phyloP scores from a whole-genome alignment of 345 rosid genomes.

The Rubroshorea leprosula region DNA sequence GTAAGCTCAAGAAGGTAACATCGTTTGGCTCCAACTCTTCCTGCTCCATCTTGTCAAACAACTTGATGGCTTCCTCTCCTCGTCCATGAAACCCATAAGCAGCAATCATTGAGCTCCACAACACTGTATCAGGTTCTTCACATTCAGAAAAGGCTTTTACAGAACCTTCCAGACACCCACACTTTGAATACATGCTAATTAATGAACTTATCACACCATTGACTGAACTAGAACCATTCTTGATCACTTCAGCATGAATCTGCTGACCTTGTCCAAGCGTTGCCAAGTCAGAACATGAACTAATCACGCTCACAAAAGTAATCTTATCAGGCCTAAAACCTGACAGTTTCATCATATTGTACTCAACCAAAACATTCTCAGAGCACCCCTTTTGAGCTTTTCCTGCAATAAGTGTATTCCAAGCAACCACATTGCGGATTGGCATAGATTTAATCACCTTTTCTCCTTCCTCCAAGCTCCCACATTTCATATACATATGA shows the following conservation, averaged over 20 bases:
- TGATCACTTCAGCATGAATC: constrained; percentile 64
- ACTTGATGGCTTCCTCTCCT: constrained; percentile 48
- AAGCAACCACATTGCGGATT: constrained; percentile 42
- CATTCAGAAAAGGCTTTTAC: constrained; percentile 47
- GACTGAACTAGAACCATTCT: constrained; percentile 44
- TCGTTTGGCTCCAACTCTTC: constrained; percentile 40
- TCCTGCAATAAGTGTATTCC: constrained; percentile 70
- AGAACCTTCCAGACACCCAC: constrained; percentile 71
- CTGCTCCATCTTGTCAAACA: constrained; percentile 52
- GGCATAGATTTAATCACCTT: constrained; percentile 48
- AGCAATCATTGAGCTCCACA: constrained; percentile 78
- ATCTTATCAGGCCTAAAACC: constrained; percentile 56
- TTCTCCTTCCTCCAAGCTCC: constrained; percentile 55
- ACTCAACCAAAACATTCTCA: constrained; percentile 44
- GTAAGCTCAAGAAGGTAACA: constrained; percentile 60
- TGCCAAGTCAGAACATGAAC: constrained; percentile 70
- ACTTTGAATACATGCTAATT: constrained; percentile 68
- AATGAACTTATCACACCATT: constrained; percentile 51
- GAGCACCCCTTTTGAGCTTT: constrained; percentile 54
- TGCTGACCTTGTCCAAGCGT: constrained; percentile 71
- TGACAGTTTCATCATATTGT: constrained; percentile 50
- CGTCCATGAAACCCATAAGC: constrained; percentile 81
- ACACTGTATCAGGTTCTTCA: constrained; percentile 50
- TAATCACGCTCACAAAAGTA: constrained; percentile 59
- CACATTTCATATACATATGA: constrained; percentile 73